Evolutionary conservation across 129 eudicot genomes (phyloP).

Genomic region (Artemisia argyi): DNA sequence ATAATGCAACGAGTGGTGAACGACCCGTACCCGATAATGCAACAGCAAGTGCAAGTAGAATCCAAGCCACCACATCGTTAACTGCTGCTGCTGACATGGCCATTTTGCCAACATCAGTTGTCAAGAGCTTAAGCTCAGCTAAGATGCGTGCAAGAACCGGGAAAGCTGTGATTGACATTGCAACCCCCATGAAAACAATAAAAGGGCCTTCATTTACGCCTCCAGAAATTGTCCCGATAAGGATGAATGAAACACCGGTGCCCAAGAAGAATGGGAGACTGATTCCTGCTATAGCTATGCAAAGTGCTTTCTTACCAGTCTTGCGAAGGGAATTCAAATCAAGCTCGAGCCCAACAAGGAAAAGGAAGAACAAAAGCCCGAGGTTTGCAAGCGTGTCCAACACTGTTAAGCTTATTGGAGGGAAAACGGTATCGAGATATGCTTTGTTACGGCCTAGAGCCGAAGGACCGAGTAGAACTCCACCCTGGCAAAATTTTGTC

Average conservation of each 20-base stretch:
- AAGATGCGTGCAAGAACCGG: conserved; percentile 88
- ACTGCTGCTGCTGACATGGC: conserved; percentile 98
- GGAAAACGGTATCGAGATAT: conserved; percentile 58
- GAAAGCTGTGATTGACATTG: conserved; percentile 86
- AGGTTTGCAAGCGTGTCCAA: conserved; percentile 79
- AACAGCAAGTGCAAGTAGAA: conserved; percentile 78
- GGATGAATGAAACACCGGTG: conserved; percentile 60
- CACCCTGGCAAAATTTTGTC: conserved; percentile 54
- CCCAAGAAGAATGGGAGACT: conserved; percentile 67
- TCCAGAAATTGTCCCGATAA: conserved; percentile 39
- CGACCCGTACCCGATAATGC: conserved; percentile 59
- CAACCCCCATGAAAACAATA: conserved; percentile 88
- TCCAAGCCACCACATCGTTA: conserved; percentile 91
- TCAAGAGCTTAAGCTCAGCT: conserved; percentile 82
- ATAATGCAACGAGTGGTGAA: conserved; percentile 65
- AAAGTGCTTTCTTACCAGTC: conserved; percentile 66
- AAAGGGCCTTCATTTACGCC: conserved; percentile 59
- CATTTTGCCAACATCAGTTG: conserved; percentile 82
- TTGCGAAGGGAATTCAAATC: conserved; percentile 62
- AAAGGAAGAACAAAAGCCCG: conserved; percentile 78
- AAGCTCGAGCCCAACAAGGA: conserved; percentile 83
- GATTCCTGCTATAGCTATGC: conserved; percentile 81
- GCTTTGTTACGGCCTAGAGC: conserved; percentile 65
- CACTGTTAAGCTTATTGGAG: conserved; percentile 63
- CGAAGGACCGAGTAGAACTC: conserved; percentile 85